These are phyloP conservation scores for Venturia oleaginea DNA, from an alignment of 2,329 filamentous ascomycete species.

Conservation along the genomic window DNA sequence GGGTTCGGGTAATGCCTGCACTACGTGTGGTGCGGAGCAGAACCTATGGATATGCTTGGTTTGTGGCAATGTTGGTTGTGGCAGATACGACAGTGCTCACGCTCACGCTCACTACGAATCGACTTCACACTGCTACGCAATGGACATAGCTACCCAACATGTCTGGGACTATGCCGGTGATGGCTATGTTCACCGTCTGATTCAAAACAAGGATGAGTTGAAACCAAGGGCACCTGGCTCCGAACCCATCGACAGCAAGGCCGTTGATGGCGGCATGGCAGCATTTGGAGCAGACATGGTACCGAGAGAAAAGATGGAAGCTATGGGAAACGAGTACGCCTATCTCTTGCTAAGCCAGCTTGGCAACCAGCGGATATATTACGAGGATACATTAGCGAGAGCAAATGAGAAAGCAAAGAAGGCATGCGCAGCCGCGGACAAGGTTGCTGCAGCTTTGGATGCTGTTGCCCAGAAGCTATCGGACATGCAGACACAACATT, in stretches of 20 bases:
- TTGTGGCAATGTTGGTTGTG: constrained; percentile 86
- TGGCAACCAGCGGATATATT: constrained; percentile 86
- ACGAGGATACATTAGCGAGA: constrained; percentile 83
- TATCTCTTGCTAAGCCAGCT: constrained; percentile 88
- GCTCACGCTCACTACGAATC: constrained; percentile 90
- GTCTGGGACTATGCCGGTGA: constrained; percentile 98
- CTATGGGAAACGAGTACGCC: constrained; percentile 87
- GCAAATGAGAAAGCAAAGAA: constrained; percentile 81
- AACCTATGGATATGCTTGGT: constrained; percentile 96
- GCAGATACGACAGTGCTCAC: constrained; percentile 86
- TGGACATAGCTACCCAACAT: constrained; percentile 87
- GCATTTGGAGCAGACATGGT: constrained; percentile 54
- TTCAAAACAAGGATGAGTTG: constrained; percentile 60
- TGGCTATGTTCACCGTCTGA: constrained; percentile 89
- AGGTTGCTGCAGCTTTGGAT: constrained; percentile 44
- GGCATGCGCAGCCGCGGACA: constrained; percentile 58
- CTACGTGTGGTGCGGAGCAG: constrained; percentile 65
- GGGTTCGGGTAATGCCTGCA: constrained; percentile 62
- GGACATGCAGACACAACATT: constrained; percentile 46
- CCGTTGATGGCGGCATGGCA: constrained; percentile 35
- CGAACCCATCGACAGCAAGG: constrained; percentile 27
- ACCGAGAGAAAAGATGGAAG: constrained; percentile 61
- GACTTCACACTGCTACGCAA: constrained; percentile 80
- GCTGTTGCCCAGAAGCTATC: constrained; percentile 43
- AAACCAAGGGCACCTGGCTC: constrained; percentile 70